phyloP scores from a whole-genome alignment of 352 stramenopile species.

The Globisporangium cederbergense region DNA sequence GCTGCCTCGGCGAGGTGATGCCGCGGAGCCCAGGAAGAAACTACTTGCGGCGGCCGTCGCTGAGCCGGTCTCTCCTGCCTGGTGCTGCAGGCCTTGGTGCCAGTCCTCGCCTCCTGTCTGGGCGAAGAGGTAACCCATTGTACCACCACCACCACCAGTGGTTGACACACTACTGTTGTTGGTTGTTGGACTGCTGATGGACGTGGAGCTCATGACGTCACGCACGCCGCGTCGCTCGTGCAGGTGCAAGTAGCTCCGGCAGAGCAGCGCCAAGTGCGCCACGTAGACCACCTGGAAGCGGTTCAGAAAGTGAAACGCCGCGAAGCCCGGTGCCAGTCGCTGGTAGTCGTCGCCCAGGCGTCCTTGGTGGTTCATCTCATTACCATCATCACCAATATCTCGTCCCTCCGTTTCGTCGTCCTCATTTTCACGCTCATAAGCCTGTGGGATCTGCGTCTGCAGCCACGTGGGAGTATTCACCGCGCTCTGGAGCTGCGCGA shows the following conservation, averaged over 20 bases:
- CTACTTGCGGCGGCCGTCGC: background rate
- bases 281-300: slow-evolving; percentile 35
- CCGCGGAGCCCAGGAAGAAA: slow-evolving; percentile 3
- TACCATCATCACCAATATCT: background rate
- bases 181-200: background rate
- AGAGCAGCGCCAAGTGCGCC: slow-evolving; percentile 33
- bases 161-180: background rate
- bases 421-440: background rate
- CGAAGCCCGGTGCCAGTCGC: slow-evolving; percentile 24
- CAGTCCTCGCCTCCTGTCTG: background rate
- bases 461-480: slow-evolving; percentile 31
- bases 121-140: background rate
- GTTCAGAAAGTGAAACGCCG: slow-evolving; percentile 28
- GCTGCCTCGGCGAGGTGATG: background rate
- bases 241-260: slow-evolving; percentile 43
- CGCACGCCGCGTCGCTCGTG: slow-evolving; percentile 31
- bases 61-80: background rate
- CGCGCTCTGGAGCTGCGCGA: slow-evolving; percentile 19
- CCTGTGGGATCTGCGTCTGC: slow-evolving; percentile 5
- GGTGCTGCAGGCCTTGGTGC: background rate
- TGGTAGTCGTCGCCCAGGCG: slow-evolving; percentile 24
- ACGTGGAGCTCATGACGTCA: slow-evolving; percentile 33
- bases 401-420: background rate
- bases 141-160: background rate
- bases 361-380: background rate